phyloP scores from a whole-genome alignment of 1,139 yeast species.

The Blastobotrys persicus region DNA sequence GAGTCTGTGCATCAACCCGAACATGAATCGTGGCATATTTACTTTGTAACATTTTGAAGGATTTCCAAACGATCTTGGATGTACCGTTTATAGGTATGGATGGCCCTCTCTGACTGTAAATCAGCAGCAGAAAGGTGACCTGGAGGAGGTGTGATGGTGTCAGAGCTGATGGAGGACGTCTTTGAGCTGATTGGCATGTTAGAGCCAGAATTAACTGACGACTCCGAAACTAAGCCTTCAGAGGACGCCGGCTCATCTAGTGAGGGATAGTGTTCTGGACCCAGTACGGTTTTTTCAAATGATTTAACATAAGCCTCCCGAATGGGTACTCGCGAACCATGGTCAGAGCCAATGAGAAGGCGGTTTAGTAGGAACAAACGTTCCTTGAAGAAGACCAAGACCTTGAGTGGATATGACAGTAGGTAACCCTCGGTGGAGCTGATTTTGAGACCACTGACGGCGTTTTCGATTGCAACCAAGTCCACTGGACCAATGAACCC shows the following conservation, averaged over 20 bases:
- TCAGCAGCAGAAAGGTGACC: no score
- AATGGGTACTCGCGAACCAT: slow-evolving; percentile 32
- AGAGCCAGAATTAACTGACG: background rate
- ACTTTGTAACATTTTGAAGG: slow-evolving; percentile 7
- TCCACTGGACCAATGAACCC: slow-evolving; percentile 41
- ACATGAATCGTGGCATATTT: no score
- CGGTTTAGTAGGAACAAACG: slow-evolving; percentile 34
- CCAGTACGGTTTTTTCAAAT: slow-evolving; percentile 22
- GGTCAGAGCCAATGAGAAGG: slow-evolving; percentile 32
- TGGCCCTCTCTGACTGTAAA: no score
- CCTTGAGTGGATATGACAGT: slow-evolving; percentile 36
- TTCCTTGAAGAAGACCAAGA: slow-evolving; percentile 38
- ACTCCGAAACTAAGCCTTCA: background rate
- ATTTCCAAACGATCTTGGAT: slow-evolving; percentile 8
- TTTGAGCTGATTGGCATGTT: slow-evolving; percentile 1
- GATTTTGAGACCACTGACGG: slow-evolving; percentile 15
- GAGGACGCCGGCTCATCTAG: slow-evolving; percentile 5
- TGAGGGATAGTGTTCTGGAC: slow-evolving; percentile 26
- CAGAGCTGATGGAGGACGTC: slow-evolving; percentile 18
- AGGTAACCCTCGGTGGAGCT: slow-evolving; percentile 18
- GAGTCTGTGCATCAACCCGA: no score
- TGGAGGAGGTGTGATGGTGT: slow-evolving; percentile 5
- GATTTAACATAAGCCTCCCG: slow-evolving; percentile 31
- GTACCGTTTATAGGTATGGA: slow-evolving; percentile 9
- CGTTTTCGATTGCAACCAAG: slow-evolving; percentile 31